Base-by-base conservation (phyloP, 805 yeast genomes). In the Sugiyamaella marilandica region DNA sequence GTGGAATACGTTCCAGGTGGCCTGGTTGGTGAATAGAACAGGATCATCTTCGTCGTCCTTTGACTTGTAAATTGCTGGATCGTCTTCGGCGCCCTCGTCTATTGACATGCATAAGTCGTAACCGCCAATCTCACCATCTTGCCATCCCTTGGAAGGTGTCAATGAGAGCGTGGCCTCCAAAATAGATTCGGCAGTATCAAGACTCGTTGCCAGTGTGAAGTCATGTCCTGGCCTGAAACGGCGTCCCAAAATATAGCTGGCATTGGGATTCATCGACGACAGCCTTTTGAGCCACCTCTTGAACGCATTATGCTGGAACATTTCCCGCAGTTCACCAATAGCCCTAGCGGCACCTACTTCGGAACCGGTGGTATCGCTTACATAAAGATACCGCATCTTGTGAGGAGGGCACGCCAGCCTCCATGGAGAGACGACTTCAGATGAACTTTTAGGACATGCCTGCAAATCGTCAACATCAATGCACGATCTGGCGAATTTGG, bases 221-320 rank as follows among this genome's bases (percentile, higher is more conserved):
- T 94, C 99, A 29, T 81, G 83, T 2, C 98, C 99, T 1, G 97
- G 99, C 62, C 99, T 80, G 72, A 94, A 94, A 57, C 97, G 75
- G 63, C 99, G 78, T 7, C 87, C 78, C 24, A 91, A 65, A 1
- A 86, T 71, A 59, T 85, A 87, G 57, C 85, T 87, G 47, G 83
- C 77, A 2, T 81, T 70, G 8, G 85, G 81, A 7, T 24, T 53
- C 51, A 89, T 63, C 13, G 82, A 78, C 0, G 97, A 85, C 2
- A 91, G 65, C 2, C 70, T 53, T 18, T 73, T 70, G 45, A 94
- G 65, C 85, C 94, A 91, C 65, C 84, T 83, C 45, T 77, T 76
- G 69, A 87, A 91, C 11, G 82, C 74, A 1, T 70, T 59, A 13
- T 88, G 80, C 59, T 78, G 77, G 60, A 89, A 72, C 55, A 91